phyloP scores from a whole-genome alignment of 2,329 filamentous ascomycete genomes.

The Gnomoniopsis smithogilvyi region DNA sequence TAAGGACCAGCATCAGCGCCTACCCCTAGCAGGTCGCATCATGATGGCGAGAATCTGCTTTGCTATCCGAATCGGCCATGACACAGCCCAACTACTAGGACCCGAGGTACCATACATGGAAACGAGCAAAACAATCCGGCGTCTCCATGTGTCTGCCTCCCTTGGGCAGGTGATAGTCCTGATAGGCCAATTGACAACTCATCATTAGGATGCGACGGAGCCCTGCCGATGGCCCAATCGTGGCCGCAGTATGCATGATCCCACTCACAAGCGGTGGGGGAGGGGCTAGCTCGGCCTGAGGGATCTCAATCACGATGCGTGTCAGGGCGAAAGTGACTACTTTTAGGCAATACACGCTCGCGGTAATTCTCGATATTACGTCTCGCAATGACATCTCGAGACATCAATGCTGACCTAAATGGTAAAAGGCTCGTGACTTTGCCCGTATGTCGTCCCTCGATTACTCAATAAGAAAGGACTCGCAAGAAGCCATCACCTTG shows the following conservation, averaged over 20 bases:
- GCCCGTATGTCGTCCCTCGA: neutral
- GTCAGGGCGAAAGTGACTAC: neutral
- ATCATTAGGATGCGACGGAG: slow-evolving; percentile 15
- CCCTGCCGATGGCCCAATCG: slow-evolving; percentile 15
- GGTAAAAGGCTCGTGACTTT: neutral
- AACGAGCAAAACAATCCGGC: neutral
- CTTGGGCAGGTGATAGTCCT: slow-evolving; percentile 15
- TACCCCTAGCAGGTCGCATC: neutral
- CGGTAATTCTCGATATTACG: neutral
- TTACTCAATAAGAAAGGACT: too few relatives aligned
- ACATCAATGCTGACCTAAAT: neutral
- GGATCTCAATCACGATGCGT: neutral
- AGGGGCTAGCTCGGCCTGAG: neutral
- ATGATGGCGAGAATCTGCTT: neutral
- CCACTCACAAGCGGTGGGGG: neutral
- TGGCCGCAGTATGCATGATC: slow-evolving; percentile 11
- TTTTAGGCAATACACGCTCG: neutral
- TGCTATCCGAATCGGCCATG: neutral
- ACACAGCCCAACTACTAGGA: neutral
- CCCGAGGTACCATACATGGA: neutral
- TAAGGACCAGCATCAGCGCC: neutral
- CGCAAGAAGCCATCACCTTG: neutral
- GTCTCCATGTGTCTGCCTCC: neutral
- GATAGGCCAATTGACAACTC: slow-evolving; percentile 21
- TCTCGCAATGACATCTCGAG: too few relatives aligned